These are phyloP conservation scores for Kuraishia ogatae DNA, from an alignment of 805 yeast species.

Conservation along the genomic window DNA sequence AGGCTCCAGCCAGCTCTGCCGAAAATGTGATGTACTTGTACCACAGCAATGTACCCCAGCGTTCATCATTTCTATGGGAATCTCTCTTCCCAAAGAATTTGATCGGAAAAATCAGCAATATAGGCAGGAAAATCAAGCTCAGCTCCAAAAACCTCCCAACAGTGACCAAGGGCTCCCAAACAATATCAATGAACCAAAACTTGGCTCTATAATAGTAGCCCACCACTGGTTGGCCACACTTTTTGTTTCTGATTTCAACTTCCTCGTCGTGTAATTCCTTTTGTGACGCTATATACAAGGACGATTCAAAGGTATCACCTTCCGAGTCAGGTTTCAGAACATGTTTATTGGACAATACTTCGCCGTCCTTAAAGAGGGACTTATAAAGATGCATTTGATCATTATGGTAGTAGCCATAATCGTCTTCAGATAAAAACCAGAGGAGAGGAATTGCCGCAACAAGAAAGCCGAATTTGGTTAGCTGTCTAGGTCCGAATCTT, in stretches of 20 bases:
- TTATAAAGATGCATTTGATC: neutral
- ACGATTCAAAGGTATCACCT: slow-evolving; percentile 65
- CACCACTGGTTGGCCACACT: slow-evolving; percentile 8
- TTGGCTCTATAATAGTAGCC: slow-evolving; percentile 26
- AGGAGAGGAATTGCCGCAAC: neutral
- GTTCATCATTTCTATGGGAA: slow-evolving; percentile 20
- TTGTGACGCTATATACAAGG: slow-evolving; percentile 53
- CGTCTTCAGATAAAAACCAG: neutral
- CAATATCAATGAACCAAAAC: slow-evolving; percentile 40
- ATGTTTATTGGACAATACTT: slow-evolving; percentile 19
- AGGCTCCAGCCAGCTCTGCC: slow-evolving; percentile 85
- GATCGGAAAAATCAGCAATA: slow-evolving; percentile 57
- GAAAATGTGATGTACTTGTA: slow-evolving; percentile 51
- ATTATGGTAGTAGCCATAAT: neutral
- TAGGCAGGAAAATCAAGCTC: slow-evolving; percentile 59
- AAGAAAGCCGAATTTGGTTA: neutral
- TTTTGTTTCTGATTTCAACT: slow-evolving; percentile 22
- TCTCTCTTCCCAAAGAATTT: slow-evolving; percentile 40
- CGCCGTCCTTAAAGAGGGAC: slow-evolving; percentile 8
- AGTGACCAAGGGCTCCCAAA: slow-evolving; percentile 65
- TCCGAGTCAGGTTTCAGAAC: slow-evolving; percentile 32
- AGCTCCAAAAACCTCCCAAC: slow-evolving; percentile 63
- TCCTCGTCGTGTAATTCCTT: slow-evolving; percentile 37
- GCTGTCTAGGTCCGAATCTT: neutral
- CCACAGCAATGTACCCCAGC: slow-evolving; percentile 67